Percentiles rank a stretch among this genome's conserved stretches.
Evolutionary conservation across 1,284 basidiomycete species (phyloP).

Genomic region (Puccinia brachypodii): DNA sequence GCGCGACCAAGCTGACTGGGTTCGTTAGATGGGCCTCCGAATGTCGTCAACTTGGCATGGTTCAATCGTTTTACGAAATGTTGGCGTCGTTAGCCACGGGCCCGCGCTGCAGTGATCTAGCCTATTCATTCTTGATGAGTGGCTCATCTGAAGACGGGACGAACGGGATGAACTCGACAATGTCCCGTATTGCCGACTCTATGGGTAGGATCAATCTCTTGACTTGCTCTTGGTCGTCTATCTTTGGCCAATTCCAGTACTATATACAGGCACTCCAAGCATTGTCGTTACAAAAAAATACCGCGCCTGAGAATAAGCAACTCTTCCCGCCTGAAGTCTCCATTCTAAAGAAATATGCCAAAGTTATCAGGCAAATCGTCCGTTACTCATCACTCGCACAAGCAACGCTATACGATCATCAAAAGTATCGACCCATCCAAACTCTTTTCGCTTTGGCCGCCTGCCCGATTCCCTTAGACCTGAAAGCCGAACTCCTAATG

Average conservation of each 20-base stretch:
- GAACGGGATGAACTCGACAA: conserved; percentile 7
- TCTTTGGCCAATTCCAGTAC: conserved; percentile 45
- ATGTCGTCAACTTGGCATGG: conserved; percentile 69
- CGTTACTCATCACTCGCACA: conserved; percentile 75
- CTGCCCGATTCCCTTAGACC: conserved; percentile 77
- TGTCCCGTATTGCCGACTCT: conserved; percentile 33
- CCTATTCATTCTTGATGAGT: conserved; percentile 72
- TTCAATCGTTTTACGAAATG: conserved; percentile 82
- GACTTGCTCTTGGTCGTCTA: conserved; percentile 47
- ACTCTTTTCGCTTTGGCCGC: conserved; percentile 76
- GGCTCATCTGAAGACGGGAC: conserved; percentile 44
- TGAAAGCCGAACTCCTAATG: conserved; percentile 83
- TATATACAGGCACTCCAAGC: conserved; percentile 39
- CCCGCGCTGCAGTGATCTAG: conserved; percentile 75
- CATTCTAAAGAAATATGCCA: conserved; percentile 51
- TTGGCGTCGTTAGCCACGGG: conserved; percentile 79
- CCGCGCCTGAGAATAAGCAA: conserved; percentile 20
- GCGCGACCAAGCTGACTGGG: conserved; percentile 67
- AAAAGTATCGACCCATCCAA: conserved; percentile 68
- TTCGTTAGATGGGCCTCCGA: conserved; percentile 86
- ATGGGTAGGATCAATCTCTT: conserved; percentile 37
- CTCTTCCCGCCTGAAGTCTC: conserved; percentile 27
- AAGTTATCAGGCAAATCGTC: conserved; percentile 76
- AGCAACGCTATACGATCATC: conserved; percentile 73
- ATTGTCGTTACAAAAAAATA: conserved; percentile 34